These are phyloP conservation scores for Cystobasidium ongulense DNA, from an alignment of 768 basidiomycete species.

Conservation along the genomic window DNA sequence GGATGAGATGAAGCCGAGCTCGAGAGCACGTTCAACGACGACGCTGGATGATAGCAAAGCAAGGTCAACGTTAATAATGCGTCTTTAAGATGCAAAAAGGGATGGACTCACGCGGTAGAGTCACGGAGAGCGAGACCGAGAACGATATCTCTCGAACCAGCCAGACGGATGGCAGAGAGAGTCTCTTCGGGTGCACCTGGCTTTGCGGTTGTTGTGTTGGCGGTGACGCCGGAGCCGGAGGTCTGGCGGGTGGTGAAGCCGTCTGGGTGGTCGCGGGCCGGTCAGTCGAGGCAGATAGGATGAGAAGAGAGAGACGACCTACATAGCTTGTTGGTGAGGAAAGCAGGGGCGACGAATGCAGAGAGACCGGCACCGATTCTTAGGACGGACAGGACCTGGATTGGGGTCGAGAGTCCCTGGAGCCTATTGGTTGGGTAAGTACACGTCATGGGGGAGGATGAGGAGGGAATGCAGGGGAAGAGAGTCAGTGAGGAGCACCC, in stretches of 20 bases:
- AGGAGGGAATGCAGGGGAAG: not conserved
- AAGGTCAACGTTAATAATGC: not conserved
- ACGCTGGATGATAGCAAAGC: not conserved
- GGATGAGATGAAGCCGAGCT: conserved; percentile 31
- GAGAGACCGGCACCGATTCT: conserved; percentile 24
- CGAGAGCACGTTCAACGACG: conserved; percentile 31
- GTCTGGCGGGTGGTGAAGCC: conserved; percentile 27
- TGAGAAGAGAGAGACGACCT: not conserved
- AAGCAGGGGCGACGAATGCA: conserved; percentile 27
- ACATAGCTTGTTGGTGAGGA: conserved; percentile 25
- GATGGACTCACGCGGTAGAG: not conserved
- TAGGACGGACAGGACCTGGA: conserved; percentile 24
- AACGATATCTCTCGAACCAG: conserved; percentile 27
- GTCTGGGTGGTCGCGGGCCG: not conserved
- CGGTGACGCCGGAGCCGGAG: not conserved
- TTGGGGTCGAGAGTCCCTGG: conserved; percentile 20
- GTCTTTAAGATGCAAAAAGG: not conserved
- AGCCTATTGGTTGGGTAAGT: not conserved
- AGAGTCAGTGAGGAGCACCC: not conserved
- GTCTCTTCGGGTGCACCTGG: conserved; percentile 28
- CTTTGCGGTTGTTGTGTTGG: conserved; percentile 25
- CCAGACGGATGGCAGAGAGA: conserved; percentile 15
- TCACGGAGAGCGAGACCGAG: conserved; percentile 31
- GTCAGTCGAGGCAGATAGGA: not conserved
- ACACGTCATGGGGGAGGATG: not conserved